Percentiles rank a stretch among this genome's conserved stretches.
phyloP scores from a whole-genome alignment of 1,139 yeast genomes.

The Kurtzmaniella quercitrusa region DNA sequence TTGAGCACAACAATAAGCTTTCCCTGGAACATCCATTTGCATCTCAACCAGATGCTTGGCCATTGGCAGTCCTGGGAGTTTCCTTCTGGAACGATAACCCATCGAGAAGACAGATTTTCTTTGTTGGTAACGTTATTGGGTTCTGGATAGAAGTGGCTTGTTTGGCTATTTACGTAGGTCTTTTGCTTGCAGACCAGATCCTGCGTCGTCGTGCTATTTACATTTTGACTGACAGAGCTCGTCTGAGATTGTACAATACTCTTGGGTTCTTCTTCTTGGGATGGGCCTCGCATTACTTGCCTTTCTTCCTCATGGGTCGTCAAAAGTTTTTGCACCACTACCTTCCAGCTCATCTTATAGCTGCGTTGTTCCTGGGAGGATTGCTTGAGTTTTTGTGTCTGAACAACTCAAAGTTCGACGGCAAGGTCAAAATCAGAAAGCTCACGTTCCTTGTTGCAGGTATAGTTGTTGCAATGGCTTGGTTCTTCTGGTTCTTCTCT shows the following conservation, averaged over 20 bases:
- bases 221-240: conserved; percentile 57
- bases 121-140: conserved; percentile 81
- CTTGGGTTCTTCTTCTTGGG: conserved; percentile 82
- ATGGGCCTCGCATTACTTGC: conserved; percentile 86
- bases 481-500: conserved; percentile 69
- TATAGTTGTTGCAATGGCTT: conserved; percentile 46
- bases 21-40: conserved; percentile 94
- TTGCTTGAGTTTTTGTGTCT: conserved; percentile 76
- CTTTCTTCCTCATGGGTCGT: conserved; percentile 88
- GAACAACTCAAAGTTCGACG: conserved; percentile 25
- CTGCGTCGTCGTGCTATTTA: conserved; percentile 67
- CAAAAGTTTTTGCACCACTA: conserved; percentile 94
- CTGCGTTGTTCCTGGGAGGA: conserved; percentile 80
- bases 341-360: conserved; percentile 91
- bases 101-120: conserved; percentile 69
- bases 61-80: conserved; percentile 85
- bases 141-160: conserved; percentile 84
- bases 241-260: conserved; percentile 74
- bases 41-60: conserved; percentile 91
- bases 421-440: conserved; percentile 23
- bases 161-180: conserved; percentile 61
- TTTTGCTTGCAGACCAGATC: conserved; percentile 66
- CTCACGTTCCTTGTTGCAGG: conserved; percentile 32
- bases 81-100: conserved; percentile 89
- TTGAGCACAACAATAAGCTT: conserved; percentile 84